Evolutionary conservation across 2,329 filamentous ascomycete species (phyloP).

Genomic region (Apiospora hydei): DNA sequence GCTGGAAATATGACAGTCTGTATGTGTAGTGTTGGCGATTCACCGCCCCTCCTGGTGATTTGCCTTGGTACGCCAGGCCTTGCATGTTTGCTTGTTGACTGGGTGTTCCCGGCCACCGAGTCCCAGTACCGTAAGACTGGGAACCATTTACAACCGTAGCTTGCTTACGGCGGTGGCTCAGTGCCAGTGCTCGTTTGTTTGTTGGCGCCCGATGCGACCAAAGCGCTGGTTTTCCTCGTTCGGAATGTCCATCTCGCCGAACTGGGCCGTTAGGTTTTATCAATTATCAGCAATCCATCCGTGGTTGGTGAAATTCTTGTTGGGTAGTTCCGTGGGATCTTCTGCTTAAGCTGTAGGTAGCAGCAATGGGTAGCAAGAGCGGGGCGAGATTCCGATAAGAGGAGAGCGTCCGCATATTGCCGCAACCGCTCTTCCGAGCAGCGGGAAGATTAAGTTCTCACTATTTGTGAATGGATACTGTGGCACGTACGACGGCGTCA

Average conservation of each 20-base stretch:
- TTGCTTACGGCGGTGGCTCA: background rate
- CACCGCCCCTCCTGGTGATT: background rate
- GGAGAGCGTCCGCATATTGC: background rate
- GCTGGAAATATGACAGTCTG: background rate
- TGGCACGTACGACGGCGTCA: background rate
- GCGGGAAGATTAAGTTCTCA: background rate
- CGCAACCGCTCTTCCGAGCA: slow-evolving; percentile 5
- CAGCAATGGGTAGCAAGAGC: background rate
- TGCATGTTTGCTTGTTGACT: background rate
- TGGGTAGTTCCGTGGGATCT: background rate
- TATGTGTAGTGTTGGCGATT: background rate
- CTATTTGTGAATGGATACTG: background rate
- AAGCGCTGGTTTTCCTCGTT: background rate
- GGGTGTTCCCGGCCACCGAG: background rate
- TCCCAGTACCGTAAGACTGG: background rate
- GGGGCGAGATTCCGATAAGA: background rate
- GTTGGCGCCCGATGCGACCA: slow-evolving; percentile 1
- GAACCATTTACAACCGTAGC: background rate
- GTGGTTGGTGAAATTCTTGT: background rate
- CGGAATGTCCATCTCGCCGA: background rate
- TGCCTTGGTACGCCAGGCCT: background rate
- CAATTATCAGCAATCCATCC: background rate
- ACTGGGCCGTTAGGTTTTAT: background rate
- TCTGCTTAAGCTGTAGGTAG: background rate
- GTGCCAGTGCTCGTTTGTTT: slow-evolving; percentile 5